Evolutionary conservation across 352 stramenopile species (phyloP), one percentile per base, ranked within the genome.

Genomic region (Halophytophthora batemanensis): DNA sequence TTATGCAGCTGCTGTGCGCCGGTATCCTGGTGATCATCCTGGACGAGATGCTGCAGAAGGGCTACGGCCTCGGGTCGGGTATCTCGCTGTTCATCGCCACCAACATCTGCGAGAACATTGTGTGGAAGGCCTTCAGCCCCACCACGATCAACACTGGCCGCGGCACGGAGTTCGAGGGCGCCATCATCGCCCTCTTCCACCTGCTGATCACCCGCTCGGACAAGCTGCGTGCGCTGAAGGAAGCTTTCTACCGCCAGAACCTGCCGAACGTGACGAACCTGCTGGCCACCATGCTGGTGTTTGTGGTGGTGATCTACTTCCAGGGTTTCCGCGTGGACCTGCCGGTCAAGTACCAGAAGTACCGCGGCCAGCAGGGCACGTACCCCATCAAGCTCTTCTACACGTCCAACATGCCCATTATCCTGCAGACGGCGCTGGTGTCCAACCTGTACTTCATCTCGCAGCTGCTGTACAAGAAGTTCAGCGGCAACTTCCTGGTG

Each of bases 331-430:
- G 81, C 29, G 77, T 93, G 23, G 82, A 93, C 58, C 72, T 92
- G 45, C 82, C 82, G 11, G 80, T 99, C 73, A 99, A 99, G 90
- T 98, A 98, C 86, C 94, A 98, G 70, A 98, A 98, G 74, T 98
- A 98, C 72, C 93, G 97, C 58, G 97, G 97, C 61, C 96, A 99
- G 75, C 92, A 98, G 80, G 96, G 96, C 66, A 98, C 93, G 58
- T 99, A 99, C 87, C 97, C 97, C 56, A 99, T 99, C 90, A 99
- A 99, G 87, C 84, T 99, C 4, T 99, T 99, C 72, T 99, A 99
- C 92, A 99, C 97, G 44, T 99, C 94, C 57, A 99, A 99, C 92
- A 99, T 99, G 96, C 97, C 97, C 45, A 99, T 99, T 75, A 99
- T 99, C 57, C 77, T 99, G 37, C 96, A 99, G 78, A 98, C 97